Evolutionary conservation across 1,284 basidiomycete species (phyloP).

Genomic region (Xerocomus cyaneibrunnescens): DNA sequence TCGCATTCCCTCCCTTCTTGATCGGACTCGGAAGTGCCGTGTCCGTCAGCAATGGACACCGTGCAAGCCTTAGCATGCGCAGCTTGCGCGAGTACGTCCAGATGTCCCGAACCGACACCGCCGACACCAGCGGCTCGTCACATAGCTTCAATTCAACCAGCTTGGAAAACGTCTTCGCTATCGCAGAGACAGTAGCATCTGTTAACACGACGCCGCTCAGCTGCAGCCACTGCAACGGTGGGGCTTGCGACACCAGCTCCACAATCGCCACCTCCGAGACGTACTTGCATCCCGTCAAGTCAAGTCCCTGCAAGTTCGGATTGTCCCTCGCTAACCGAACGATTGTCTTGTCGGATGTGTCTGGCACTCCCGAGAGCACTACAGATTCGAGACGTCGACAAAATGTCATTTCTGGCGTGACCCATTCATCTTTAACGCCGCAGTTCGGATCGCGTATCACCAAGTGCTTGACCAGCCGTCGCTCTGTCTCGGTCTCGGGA

Average conservation of each 20-base stretch:
- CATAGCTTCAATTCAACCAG: slow-evolving; percentile 84
- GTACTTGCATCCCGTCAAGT: slow-evolving; percentile 73
- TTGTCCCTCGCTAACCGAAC: slow-evolving; percentile 63
- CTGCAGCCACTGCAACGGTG: slow-evolving; percentile 71
- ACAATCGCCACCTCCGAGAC: slow-evolving; percentile 76
- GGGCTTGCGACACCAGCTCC: slow-evolving; percentile 66
- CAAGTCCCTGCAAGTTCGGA: slow-evolving; percentile 70
- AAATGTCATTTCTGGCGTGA: slow-evolving; percentile 58
- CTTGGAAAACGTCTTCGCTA: slow-evolving; percentile 74
- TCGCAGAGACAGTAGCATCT: slow-evolving; percentile 69
- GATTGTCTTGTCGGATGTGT: slow-evolving; percentile 70
- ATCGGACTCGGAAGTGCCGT: slow-evolving; percentile 71
- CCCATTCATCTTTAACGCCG: slow-evolving; percentile 60
- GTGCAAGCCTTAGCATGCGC: slow-evolving; percentile 71
- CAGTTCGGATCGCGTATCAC: slow-evolving; percentile 43
- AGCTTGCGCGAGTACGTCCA: slow-evolving; percentile 79
- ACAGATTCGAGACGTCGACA: slow-evolving; percentile 75
- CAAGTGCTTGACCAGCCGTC: slow-evolving; percentile 55
- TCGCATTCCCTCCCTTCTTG: slow-evolving; percentile 32
- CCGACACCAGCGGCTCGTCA: slow-evolving; percentile 70
- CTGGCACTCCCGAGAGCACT: slow-evolving; percentile 66
- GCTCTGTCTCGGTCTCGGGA: slow-evolving; percentile 50
- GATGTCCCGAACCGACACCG: slow-evolving; percentile 73
- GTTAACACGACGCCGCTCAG: slow-evolving; percentile 70
- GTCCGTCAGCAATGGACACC: slow-evolving; percentile 72